Evolutionary conservation across 768 basidiomycete genomes (phyloP).

Genomic region (Leccinum subtestaceum): DNA sequence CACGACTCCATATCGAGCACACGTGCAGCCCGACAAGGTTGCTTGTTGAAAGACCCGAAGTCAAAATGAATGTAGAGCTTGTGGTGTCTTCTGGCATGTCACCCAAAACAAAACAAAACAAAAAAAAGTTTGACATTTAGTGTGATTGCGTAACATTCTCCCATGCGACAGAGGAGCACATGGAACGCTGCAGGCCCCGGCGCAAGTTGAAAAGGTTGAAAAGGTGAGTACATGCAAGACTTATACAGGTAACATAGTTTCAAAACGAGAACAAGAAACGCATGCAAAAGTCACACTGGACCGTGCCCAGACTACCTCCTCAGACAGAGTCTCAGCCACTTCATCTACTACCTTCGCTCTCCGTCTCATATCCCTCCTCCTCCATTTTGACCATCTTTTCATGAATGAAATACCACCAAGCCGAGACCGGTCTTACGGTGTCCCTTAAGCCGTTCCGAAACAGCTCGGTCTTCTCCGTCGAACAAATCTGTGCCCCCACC

Average conservation of each 20-base stretch:
- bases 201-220: too few species aligned
- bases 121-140: too few species aligned
- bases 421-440: conserved; percentile 30
- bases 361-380: not conserved
- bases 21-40: too few species aligned
- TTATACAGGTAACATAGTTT: not conserved
- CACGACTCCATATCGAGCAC: too few species aligned
- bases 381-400: not conserved
- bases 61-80: too few species aligned
- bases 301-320: not conserved
- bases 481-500: conserved; percentile 30
- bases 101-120: too few species aligned
- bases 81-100: too few species aligned
- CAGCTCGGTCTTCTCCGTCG: conserved; percentile 28
- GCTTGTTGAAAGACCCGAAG: too few species aligned
- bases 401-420: conserved; percentile 33
- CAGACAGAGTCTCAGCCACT: not conserved
- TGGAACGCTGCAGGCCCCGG: too few species aligned
- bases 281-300: not conserved
- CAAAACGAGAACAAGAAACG: not conserved
- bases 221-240: too few species aligned
- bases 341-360: not conserved
- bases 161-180: too few species aligned
- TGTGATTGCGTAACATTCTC: too few species aligned
- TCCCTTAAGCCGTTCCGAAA: conserved; percentile 32